A percentile compares a stretch with the other conserved stretches of the same genome.
Conservation (phyloP, 2,329 filamentous ascomycete species). For the Arthroderma uncinatum region DNA sequence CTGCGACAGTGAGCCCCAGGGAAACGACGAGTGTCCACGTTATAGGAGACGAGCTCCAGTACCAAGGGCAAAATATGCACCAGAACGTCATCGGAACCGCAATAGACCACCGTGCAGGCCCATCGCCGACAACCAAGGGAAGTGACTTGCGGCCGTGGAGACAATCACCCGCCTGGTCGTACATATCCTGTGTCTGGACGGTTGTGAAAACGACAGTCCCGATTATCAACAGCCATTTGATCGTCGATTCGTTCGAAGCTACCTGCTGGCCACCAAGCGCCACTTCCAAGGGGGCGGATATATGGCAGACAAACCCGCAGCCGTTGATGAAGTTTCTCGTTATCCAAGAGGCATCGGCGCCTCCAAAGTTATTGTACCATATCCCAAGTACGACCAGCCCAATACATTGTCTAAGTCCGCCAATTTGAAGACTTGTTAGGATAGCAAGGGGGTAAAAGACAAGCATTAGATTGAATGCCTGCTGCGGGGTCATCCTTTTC, state of each 20-base stretch:
- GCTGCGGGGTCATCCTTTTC: slow-evolving; percentile 17
- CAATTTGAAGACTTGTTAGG: slow-evolving; percentile 15
- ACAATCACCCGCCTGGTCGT: slow-evolving; percentile 27
- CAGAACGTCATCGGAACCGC: slow-evolving; percentile 18
- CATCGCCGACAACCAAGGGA: slow-evolving; percentile 23
- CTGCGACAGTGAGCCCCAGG: background rate
- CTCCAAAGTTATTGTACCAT: slow-evolving; percentile 35
- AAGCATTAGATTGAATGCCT: slow-evolving; percentile 20
- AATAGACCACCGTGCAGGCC: slow-evolving; percentile 17
- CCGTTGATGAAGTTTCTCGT: slow-evolving; percentile 22
- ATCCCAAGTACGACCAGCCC: slow-evolving; percentile 27
- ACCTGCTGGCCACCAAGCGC: slow-evolving; percentile 6
- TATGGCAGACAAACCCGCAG: slow-evolving; percentile 17
- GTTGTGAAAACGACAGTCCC: slow-evolving; percentile 26
- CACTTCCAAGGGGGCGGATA: slow-evolving; percentile 15
- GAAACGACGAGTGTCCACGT: background rate
- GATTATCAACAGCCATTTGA: slow-evolving; percentile 24
- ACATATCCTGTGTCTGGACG: slow-evolving; percentile 32
- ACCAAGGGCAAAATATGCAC: slow-evolving; percentile 16
- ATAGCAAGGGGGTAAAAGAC: slow-evolving; percentile 18
- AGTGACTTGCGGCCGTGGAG: slow-evolving; percentile 19
- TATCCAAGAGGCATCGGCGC: slow-evolving; percentile 18
- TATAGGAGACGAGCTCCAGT: slow-evolving; percentile 13
- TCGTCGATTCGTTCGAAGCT: slow-evolving; percentile 6
- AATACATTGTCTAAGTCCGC: slow-evolving; percentile 20